Base-by-base conservation (phyloP, 495 filamentous ascomycete species). In the Penicillium pancosmium region DNA sequence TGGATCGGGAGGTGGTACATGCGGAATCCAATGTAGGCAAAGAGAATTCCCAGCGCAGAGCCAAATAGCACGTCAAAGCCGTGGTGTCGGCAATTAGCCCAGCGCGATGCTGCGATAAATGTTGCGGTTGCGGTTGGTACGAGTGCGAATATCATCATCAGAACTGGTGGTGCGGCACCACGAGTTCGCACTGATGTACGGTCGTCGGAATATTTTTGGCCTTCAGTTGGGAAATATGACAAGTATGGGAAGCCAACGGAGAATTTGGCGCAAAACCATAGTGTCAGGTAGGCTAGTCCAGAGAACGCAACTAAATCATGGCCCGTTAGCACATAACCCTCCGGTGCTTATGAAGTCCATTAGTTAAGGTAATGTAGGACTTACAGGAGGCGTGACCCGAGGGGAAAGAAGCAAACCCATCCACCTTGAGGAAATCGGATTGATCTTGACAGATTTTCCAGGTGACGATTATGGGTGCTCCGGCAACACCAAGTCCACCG, bases 1-100 rank as follows among this genome's bases (percentile, higher is more conserved):
- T 75, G 74, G 61, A 92, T 82, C 12, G 89, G 87, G 9, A 90
- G 74, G 62, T 91, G 87, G 56, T 89, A 91, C 80, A 85, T 84
- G 8, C 82, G 72, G 71, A 88, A 89, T 0, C 76, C 78, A 31
- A 88, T 69, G 57, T 74, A 84, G 7, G 84, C 82, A 50, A 77
- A 79, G 16, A 77, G 61, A 5, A 86, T 73, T 0, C 88, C 88
- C 54, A 89, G 72, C 5, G 80, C 50, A 1, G 79, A 71, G 1
- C 88, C 88, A 57, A 75, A 82, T 3, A 91, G 68, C 52, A 90
- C 79, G 60, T 91, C 88, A 52, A 88, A 85, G 5, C 81, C 85
- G 40, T 85, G 80, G 57, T 91, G 87, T 7, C 82, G 73, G 63
- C 76, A 87, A 57, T 91, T 81, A 19, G 81, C 81, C 76, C 80